phyloP scores from a whole-genome alignment of 2,329 filamentous ascomycete genomes.

The Cryphonectria radicalis region DNA sequence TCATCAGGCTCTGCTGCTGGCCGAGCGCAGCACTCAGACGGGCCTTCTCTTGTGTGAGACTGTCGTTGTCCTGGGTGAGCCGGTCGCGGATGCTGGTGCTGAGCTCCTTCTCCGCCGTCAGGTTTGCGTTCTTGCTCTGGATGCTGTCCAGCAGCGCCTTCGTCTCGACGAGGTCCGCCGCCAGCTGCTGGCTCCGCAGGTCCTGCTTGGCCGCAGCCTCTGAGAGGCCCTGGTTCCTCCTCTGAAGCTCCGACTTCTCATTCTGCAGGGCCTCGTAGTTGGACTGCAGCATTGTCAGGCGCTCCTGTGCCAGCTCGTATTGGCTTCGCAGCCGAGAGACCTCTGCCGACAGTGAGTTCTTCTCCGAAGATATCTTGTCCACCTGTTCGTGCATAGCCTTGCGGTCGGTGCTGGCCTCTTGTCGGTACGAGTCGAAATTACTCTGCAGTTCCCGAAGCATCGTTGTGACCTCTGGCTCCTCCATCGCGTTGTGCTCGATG shows the following conservation, averaged over 20 bases:
- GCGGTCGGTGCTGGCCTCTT: slow-evolving; percentile 81
- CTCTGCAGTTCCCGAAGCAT: slow-evolving; percentile 85
- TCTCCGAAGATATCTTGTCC: slow-evolving; percentile 79
- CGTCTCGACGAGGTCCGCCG: slow-evolving; percentile 89
- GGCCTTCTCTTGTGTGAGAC: slow-evolving; percentile 79
- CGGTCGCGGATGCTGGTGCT: slow-evolving; percentile 94
- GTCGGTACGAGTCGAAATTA: slow-evolving; percentile 87
- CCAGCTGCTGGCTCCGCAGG: slow-evolving; percentile 85
- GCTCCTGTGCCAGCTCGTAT: slow-evolving; percentile 77
- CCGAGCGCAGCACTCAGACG: slow-evolving; percentile 82
- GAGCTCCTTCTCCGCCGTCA: slow-evolving; percentile 92
- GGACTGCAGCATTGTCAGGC: slow-evolving; percentile 85
- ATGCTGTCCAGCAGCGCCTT: slow-evolving; percentile 82
- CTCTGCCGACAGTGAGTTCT: slow-evolving; percentile 80
- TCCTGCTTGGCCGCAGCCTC: slow-evolving; percentile 90
- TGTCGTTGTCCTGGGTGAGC: slow-evolving; percentile 85
- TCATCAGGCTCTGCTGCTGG: slow-evolving; percentile 85
- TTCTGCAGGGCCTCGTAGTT: slow-evolving; percentile 83
- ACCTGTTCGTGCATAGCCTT: slow-evolving; percentile 83
- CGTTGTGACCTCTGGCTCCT: slow-evolving; percentile 72
- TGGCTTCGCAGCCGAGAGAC: slow-evolving; percentile 81
- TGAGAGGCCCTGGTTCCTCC: slow-evolving; percentile 74
- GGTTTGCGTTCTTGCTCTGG: slow-evolving; percentile 86
- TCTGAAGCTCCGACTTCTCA: slow-evolving; percentile 87
- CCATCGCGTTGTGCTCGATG: slow-evolving; percentile 60